Percentiles rank a stretch among this genome's conserved stretches.
Conservation (phyloP, 2,329 filamentous ascomycete genomes). For the Chaetomium olivaceum region DNA sequence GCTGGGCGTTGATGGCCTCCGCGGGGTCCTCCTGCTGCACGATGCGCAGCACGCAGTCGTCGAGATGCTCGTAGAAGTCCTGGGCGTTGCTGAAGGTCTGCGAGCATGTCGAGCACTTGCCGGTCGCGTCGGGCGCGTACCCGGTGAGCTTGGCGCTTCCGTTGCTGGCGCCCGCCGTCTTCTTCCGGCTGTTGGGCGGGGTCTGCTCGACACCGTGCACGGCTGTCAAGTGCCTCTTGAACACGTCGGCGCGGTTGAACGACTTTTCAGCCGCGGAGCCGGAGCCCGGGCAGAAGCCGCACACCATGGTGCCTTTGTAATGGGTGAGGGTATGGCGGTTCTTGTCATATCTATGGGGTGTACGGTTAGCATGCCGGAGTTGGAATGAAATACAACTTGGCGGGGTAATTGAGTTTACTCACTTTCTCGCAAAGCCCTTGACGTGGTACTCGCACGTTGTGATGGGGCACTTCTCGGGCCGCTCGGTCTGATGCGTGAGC, state of each 20-base stretch:
- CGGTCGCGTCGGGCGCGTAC: slow-evolving; percentile 76
- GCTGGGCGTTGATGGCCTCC: slow-evolving; percentile 67
- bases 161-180: slow-evolving; percentile 45
- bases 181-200: slow-evolving; percentile 87
- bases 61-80: slow-evolving; percentile 98
- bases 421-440: slow-evolving; percentile 88
- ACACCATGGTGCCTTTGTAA: slow-evolving; percentile 97
- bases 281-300: slow-evolving; percentile 87
- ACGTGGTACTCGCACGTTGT: slow-evolving; percentile 86
- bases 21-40: slow-evolving; percentile 71
- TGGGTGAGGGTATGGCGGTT: slow-evolving; percentile 92
- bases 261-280: slow-evolving; percentile 90
- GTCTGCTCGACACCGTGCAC: slow-evolving; percentile 93
- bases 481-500: slow-evolving; percentile 87
- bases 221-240: slow-evolving; percentile 89
- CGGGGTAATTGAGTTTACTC: slow-evolving; percentile 1
- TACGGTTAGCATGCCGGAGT: neutral
- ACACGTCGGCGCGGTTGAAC: slow-evolving; percentile 93
- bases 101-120: slow-evolving; percentile 94
- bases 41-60: slow-evolving; percentile 70
- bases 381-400: too few relatives aligned
- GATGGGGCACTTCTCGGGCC: slow-evolving; percentile 93
- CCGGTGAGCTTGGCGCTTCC: slow-evolving; percentile 65
- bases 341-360: slow-evolving; percentile 70
- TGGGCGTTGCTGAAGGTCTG: slow-evolving; percentile 89